Base-by-base conservation (phyloP, 805 yeast species). In the Yarrowia deformans region DNA sequence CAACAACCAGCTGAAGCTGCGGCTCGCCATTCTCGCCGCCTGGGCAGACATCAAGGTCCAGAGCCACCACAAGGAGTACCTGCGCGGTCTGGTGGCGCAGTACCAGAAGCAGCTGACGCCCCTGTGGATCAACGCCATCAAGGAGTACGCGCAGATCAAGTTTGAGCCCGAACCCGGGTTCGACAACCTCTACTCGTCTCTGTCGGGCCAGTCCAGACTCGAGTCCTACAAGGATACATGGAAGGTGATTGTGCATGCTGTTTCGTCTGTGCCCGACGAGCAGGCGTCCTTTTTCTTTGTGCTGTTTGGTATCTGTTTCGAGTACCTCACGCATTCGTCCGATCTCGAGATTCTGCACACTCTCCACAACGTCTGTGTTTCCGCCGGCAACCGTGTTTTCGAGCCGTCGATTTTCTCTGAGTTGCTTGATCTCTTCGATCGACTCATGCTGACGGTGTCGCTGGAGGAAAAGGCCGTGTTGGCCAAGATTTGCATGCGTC, bases 301-400 rank as follows among this genome's bases (percentile, higher is more conserved):
- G 39, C 77, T 93, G 48, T 90, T 90, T 79, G 90, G 97, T 12
- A 90, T 91, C 72, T 91, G 97, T 76, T 83, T 93, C 60, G 97
- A 91, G 73, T 85, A 89, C 0, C 81, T 93, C 71, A 48, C 67
- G 8, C 70, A 70, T n/a, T 61, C 71, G 16, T 42, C 71, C 2
- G 77, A 78, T 19, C 50, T 55, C 52, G 69, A 71, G 14, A 49
- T 63, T 48, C 48, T 63, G 13, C 56, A 63, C 14, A 48, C 68
- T 8, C 68, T 63, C 1, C 68, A 63, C 32, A 63, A 48, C 23
- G 68, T 63, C n/a, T 63, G 56, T 63, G 68, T 63, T 16, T 48
- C 68, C 6, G 55, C 68, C 0, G 68, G 56, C 2, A 49, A 48
- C 39, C 68, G 56, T 1, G 48, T 63, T 16, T 63, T 63, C n/a